Base-by-base conservation (phyloP, 768 basidiomycete species). In the Tremella fuciformis region DNA sequence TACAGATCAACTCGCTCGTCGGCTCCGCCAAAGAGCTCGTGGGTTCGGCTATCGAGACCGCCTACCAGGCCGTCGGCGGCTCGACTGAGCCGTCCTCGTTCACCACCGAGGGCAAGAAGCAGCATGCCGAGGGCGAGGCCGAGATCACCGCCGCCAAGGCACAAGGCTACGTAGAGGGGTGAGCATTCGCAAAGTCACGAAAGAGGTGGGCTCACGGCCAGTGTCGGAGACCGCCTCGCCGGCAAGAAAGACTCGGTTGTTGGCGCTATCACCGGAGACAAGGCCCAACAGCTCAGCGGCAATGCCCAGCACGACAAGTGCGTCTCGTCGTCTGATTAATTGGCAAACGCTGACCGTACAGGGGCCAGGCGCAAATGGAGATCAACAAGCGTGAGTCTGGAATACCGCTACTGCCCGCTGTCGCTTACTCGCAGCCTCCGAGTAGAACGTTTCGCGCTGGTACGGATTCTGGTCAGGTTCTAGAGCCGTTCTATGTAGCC, bases 91-190 rank as follows among this genome's bases (percentile, higher is more conserved):
- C 75, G 15, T 74, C 73, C 8, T 56, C 59, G 21, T 73, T 63
- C 57, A 73, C 75, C 49, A 76, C 71, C 34, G 61, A 62, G 25
- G 75, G 75, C 18, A 67, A 76, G 60, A 65, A 74, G 60, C 71
- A 69, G 53, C 75, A 74, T 63, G 73, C 67, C 50, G 56, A 68
- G 62, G 75, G 75, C 34, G 75, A 76, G 57, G 73, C 75, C 29
- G 75, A 76, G 64, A 74, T 76, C 66, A 73, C 69, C 41, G 75
- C 75, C 50, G 75, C 73, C 55, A 55, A 76, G 55, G 75, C 73
- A 18, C 51, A 76, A 59, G 67, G 66, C n/a, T 76, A 73, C 65
- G 73, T 67, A 52, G 73, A 74, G 63, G 75, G 75, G 67, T 69
- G 53, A 63, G 70, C 49, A 22, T 6, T 8, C 42, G 42, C n/a